Evolutionary conservation across 1,139 yeast genomes (phyloP), one percentile per base, ranked within the genome.

Genomic region (Hansenula lynferdii): DNA sequence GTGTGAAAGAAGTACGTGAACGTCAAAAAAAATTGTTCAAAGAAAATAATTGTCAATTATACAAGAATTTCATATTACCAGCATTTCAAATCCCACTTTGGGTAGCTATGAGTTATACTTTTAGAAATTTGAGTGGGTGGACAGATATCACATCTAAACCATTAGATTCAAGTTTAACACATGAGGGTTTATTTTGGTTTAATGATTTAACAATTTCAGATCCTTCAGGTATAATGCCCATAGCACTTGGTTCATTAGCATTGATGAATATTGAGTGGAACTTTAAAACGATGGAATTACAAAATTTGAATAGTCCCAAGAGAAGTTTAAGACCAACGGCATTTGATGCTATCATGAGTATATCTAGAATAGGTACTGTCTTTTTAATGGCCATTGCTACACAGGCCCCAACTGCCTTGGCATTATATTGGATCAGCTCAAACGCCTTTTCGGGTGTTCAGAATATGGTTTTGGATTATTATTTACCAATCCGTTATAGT

Each of bases 11-110:
- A 56, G 75, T 81, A 28, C 68, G 92, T 42, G 78, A 77, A 44
- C 69, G 95, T 42, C 94, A 90, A 49, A 78, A 81, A 48, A 62
- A 61, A 36, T 64, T 90, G 15, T 90, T 84, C 60, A 75, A 73
- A 47, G 70, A 74, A 39, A 70, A 83, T 53, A 66, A 69, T 14
- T 86, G 90, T 38, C 94, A 85, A 53, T 59, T 81, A 41, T 90
- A 95, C 90, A 89, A 87, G 57, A 81, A 85, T 51, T 64, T 80
- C 41, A 57, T 80, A 2, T 55, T 85, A 34, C 97, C 97, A 0
- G 65, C 79, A 1, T 76, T 85, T 18, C 97, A 90, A 57, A 70
- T 90, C 22, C 97, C 97, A 0, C 60, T 89, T n/a, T 90, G 96
- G 95, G 70, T 87, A 4, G 69, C 81, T 2, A 70, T 87, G 71